Conservation (phyloP, 1,284 basidiomycete genomes). For the Ceratobasidium sp. region DNA sequence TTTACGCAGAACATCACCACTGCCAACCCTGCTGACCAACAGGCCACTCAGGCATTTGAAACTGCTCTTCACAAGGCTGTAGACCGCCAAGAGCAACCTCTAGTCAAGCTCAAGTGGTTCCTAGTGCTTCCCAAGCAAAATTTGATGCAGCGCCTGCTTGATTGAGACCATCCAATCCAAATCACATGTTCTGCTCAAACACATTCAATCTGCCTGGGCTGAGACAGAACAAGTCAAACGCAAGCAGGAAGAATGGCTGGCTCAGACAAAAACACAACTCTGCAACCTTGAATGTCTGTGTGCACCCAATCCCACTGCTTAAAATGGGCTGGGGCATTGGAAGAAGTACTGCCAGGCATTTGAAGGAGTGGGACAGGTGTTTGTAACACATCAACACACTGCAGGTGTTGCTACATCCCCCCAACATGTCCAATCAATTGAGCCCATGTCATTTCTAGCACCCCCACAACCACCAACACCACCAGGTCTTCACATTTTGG, state of each 20-base stretch:
- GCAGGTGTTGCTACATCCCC: neutral
- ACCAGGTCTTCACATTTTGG: neutral
- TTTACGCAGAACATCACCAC: too few relatives aligned
- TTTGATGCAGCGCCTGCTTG: neutral
- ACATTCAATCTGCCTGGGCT: neutral
- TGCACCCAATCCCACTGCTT: neutral
- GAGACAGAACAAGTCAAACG: neutral
- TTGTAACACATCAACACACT: neutral
- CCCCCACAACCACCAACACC: neutral
- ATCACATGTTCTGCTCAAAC: neutral
- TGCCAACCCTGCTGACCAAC: neutral
- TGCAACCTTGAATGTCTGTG: neutral
- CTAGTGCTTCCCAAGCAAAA: neutral
- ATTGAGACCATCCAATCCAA: neutral
- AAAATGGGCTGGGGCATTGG: neutral
- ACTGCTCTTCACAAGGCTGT: neutral
- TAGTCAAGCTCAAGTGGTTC: constrained; percentile 1
- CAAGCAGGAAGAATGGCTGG: neutral
- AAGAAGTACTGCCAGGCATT: neutral
- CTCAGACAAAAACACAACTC: neutral
- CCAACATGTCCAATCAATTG: neutral
- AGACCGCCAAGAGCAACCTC: neutral
- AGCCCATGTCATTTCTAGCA: neutral
- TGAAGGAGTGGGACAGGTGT: neutral
- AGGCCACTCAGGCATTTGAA: neutral